These are phyloP conservation scores for Penicillium sp. DNA, from an alignment of 2,329 filamentous ascomycete genomes.

Conservation along the genomic window DNA sequence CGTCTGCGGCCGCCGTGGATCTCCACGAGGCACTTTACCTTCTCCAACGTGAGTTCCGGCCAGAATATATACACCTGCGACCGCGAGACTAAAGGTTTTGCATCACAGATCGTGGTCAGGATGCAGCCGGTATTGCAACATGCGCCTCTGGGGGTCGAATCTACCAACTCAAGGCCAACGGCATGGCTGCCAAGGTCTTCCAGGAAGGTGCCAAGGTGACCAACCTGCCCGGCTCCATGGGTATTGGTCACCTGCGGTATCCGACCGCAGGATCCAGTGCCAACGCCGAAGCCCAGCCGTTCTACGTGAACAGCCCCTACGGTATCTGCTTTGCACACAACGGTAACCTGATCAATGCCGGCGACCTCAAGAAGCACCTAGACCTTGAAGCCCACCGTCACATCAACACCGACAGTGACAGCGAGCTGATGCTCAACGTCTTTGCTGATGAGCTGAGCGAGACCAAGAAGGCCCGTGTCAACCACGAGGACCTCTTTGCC, in stretches of 20 bases:
- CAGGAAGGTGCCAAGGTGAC: constrained; percentile 70
- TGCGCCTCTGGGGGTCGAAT: constrained; percentile 74
- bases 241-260: constrained; percentile 81
- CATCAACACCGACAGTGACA: constrained; percentile 88
- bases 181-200: constrained; percentile 83
- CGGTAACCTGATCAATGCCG: constrained; percentile 81
- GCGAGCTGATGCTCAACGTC: constrained; percentile 82
- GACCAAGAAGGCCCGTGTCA: constrained; percentile 77
- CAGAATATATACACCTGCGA: constrained; percentile 1
- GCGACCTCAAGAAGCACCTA: constrained; percentile 66
- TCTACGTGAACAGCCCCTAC: constrained; percentile 86
- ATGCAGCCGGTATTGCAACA: constrained; percentile 81
- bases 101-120: constrained; percentile 66
- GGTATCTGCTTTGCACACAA: constrained; percentile 81
- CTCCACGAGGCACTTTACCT: constrained; percentile 71
- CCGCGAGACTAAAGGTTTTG: constrained; percentile 22
- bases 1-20: constrained; percentile 56
- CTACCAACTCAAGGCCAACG: constrained; percentile 87
- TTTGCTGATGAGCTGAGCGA: constrained; percentile 80
- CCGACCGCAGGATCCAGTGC: constrained; percentile 82
- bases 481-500: constrained; percentile 72
- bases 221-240: constrained; percentile 81
- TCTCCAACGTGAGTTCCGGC: constrained; percentile 53
- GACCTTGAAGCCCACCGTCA: constrained; percentile 78
- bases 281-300: constrained; percentile 85